Evolutionary conservation across 371 early-diverging fungal genomes (phyloP), one percentile per base, ranked within the genome.

Genomic region (Coemansia sp.): DNA sequence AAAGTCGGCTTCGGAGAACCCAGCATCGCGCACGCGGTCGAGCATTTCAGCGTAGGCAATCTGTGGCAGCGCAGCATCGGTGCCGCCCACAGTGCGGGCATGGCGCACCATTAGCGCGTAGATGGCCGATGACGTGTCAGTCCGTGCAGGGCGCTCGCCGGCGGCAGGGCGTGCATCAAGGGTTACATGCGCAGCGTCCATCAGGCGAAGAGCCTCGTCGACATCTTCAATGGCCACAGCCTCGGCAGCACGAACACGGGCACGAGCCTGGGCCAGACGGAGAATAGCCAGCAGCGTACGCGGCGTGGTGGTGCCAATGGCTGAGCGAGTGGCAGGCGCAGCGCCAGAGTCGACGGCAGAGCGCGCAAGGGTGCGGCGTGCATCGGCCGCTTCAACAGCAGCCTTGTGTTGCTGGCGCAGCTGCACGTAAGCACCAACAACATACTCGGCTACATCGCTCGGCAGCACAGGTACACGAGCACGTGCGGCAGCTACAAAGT

Each of bases 251-350:
- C 96, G 88, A 42, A 95, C 91, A 77, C 96, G 91, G 9, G 99
- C 99, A 78, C 97, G 86, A 3, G 99, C 99, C 84, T 99, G 99
- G 20, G 93, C 90, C 37, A 99, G 86, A 67, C 99, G 94, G 42
- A 99, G 90, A 87, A 99, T 93, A 75, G 93, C 91, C 85, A 99
- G 99, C 28, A 99, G 85, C 81, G 99, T 99, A 66, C 99, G 90
- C 14, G 98, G 99, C 2, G 99, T 99, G 70, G 99, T 98, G 74
- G 71, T 93, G 94, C 86, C 87, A 52, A 87, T 80, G 23, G 57
- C 69, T 9, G 82, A 75, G 23, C 68, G 62, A 9, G 47, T 55
- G 1, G 58, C 51, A 1, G 55, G 21, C 30, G 51, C 66, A 6
- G 47, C 26, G 12, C 71, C 71, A 1, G 75, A 50, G 62, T 73